Conservation (phyloP, 2,329 filamentous ascomycete genomes). For the Talaromyces sp. region DNA sequence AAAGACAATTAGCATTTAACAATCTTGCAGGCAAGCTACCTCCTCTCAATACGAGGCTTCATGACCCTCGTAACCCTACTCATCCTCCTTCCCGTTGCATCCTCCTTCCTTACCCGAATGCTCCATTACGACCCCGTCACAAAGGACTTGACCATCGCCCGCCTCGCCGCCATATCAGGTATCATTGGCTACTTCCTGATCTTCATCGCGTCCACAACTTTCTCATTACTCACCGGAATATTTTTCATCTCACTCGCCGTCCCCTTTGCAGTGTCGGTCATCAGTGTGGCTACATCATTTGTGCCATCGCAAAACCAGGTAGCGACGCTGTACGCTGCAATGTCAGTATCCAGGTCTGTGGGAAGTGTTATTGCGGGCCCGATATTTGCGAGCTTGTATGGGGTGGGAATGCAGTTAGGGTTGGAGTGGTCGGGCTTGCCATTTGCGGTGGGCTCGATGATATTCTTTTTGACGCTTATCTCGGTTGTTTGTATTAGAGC, state of each 20-base stretch:
- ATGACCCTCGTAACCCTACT: slow-evolving; percentile 24
- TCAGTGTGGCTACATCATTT: slow-evolving; percentile 28
- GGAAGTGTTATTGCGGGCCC: slow-evolving; percentile 27
- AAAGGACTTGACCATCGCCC: slow-evolving; percentile 25
- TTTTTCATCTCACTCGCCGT: slow-evolving; percentile 26
- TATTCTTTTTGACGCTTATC: slow-evolving; percentile 12
- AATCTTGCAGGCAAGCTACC: slow-evolving; percentile 26
- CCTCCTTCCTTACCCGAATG: slow-evolving; percentile 19
- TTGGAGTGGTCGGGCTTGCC: slow-evolving; percentile 28
- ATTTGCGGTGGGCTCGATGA: slow-evolving; percentile 24
- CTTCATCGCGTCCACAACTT: slow-evolving; percentile 20
- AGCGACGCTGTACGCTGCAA: slow-evolving; percentile 29
- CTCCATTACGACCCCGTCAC: slow-evolving; percentile 22
- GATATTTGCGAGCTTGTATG: slow-evolving; percentile 26
- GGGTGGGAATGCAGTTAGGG: slow-evolving; percentile 26
- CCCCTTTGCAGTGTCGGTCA: slow-evolving; percentile 23
- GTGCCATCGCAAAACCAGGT: slow-evolving; percentile 25
- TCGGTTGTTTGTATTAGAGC: slow-evolving; percentile 8
- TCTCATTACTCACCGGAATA: slow-evolving; percentile 23
- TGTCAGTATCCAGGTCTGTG: slow-evolving; percentile 24
- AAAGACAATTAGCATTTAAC: slow-evolving; percentile 11
- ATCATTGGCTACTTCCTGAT: slow-evolving; percentile 23
- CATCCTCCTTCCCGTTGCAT: slow-evolving; percentile 24
- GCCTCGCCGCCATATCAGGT: slow-evolving; percentile 22
- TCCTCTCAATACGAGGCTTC: slow-evolving; percentile 27